phyloP scores from a whole-genome alignment of 1,284 basidiomycete genomes.

The Cutaneotrichosporon spelunceum region DNA sequence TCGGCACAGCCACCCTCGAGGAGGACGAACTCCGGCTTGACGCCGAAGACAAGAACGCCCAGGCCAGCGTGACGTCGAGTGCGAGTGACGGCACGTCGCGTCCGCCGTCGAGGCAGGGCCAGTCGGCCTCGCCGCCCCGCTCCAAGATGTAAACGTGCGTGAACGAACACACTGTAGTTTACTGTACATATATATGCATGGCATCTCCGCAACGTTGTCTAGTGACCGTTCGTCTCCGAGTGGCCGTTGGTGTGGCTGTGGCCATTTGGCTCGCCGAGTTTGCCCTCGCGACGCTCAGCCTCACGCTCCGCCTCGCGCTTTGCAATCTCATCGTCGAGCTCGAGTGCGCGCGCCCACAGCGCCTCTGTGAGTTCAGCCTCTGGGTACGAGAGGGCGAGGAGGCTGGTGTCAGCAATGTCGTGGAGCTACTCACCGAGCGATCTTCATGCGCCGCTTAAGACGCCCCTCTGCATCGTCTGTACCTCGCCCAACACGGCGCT shows the following conservation, averaged over 20 bases:
- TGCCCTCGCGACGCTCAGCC: constrained; percentile 10
- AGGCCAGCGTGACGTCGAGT: neutral
- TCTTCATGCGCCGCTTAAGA: constrained; percentile 46
- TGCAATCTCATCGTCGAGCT: constrained; percentile 40
- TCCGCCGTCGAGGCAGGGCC: neutral
- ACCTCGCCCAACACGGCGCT: constrained; percentile 28
- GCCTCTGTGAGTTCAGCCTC: constrained; percentile 28
- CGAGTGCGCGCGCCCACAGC: constrained; percentile 38
- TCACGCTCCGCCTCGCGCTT: constrained; percentile 20
- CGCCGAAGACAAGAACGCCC: neutral
- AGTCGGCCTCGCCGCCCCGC: neutral
- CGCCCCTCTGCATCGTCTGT: constrained; percentile 34
- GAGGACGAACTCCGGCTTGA: neutral
- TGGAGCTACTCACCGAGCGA: constrained; percentile 31
- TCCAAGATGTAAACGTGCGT: neutral
- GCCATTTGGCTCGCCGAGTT: constrained; percentile 16
- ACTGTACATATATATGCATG: constrained; percentile 9
- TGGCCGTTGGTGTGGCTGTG: neutral
- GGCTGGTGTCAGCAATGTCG: constrained; percentile 19
- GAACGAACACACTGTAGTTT: neutral
- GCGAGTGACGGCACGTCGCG: neutral
- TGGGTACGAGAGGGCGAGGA: constrained; percentile 40
- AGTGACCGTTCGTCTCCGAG: neutral
- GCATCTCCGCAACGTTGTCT: neutral
- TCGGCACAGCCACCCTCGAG: neutral